These are phyloP conservation scores for Medicago lupulina DNA, from an alignment of 306 rosid species.

Conservation along the genomic window DNA sequence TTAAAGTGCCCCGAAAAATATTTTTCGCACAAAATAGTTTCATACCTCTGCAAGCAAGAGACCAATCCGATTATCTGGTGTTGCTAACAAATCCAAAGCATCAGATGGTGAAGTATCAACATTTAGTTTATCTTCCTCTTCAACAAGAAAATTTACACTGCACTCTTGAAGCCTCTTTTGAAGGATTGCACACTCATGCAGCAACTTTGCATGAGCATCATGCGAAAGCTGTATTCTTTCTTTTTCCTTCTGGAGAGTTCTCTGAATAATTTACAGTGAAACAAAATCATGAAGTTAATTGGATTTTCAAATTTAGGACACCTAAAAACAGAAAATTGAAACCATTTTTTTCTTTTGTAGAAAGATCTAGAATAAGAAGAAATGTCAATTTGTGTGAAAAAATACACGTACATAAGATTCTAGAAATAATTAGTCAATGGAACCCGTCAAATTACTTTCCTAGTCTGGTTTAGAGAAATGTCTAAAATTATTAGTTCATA, in stretches of 20 bases:
- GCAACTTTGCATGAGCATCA: constrained; percentile 67
- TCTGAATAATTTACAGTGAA: constrained; percentile 54
- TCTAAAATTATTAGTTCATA: not conserved
- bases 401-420: not conserved
- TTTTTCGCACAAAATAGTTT: constrained; percentile 9
- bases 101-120: constrained; percentile 78
- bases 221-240: constrained; percentile 63
- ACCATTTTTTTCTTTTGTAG: not conserved
- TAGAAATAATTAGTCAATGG: constrained; percentile 2
- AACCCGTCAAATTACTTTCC: constrained; percentile 34
- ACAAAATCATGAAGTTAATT: constrained; percentile 37
- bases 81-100: constrained; percentile 78
- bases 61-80: constrained; percentile 89
- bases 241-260: constrained; percentile 70
- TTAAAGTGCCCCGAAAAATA: constrained; percentile 13
- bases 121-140: constrained; percentile 82
- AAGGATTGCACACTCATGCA: constrained; percentile 88
- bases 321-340: constrained; percentile 10
- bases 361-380: constrained; percentile 11
- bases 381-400: constrained; percentile 4
- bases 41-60: constrained; percentile 91
- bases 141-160: constrained; percentile 83
- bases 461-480: constrained; percentile 14
- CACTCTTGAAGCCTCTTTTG: constrained; percentile 81
- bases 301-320: constrained; percentile 29